A percentile compares a stretch with the other conserved stretches of the same genome.
Conservation (phyloP, 805 yeast species). For the Saturnispora halmiae region DNA sequence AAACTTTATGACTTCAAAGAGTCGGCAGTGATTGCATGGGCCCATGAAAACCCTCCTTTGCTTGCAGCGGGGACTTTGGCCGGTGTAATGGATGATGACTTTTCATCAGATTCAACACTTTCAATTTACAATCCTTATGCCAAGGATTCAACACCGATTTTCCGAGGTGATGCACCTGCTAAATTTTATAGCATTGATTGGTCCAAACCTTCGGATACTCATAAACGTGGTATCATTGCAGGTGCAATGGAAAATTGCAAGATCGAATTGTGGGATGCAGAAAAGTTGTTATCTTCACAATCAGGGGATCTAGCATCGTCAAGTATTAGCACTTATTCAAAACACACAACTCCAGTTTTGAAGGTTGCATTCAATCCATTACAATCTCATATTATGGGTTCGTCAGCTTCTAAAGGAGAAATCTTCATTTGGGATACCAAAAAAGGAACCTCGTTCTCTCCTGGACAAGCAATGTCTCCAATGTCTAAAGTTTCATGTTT, state of each 20-base stretch:
- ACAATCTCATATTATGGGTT: conserved; percentile 62
- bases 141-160: conserved; percentile 30
- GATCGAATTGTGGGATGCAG: conserved; percentile 69
- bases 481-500: conserved; percentile 72
- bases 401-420: conserved; percentile 88
- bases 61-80: conserved; percentile 92
- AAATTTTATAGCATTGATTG: conserved; percentile 78
- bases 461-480: conserved; percentile 75
- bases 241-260: conserved; percentile 85
- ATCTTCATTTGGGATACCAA: conserved; percentile 83
- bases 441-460: conserved; percentile 45
- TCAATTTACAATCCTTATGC: conserved; percentile 69
- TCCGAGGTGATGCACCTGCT: conserved; percentile 39
- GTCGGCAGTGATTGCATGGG: conserved; percentile 97
- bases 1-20: conserved; percentile 74
- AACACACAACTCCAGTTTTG: conserved; percentile 64
- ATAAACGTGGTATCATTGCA: conserved; percentile 54
- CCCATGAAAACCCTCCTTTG: conserved; percentile 61
- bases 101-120: conserved; percentile 67
- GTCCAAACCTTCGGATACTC: conserved; percentile 49
- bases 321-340: conserved; percentile 42
- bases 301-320: conserved; percentile 34
- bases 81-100: conserved; percentile 86
- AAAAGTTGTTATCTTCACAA: conserved; percentile 35
- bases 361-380: conserved; percentile 69